Evolutionary conservation across 306 rosid genomes (phyloP), one percentile per base, ranked within the genome.

Genomic region (Pyrus betulifolia): DNA sequence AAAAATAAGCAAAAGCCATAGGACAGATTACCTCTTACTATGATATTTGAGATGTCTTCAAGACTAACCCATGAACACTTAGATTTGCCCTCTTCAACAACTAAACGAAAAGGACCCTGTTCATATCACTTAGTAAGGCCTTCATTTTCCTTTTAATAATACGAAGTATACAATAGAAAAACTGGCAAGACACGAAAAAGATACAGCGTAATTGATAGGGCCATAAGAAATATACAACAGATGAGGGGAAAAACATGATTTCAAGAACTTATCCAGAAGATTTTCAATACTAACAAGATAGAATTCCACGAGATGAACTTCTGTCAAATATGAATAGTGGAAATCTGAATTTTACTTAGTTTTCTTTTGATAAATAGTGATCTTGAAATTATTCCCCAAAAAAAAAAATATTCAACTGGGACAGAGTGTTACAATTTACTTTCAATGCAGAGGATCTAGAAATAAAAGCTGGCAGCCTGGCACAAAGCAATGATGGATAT

Each of bases 21-120:
- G 30, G 33, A 31, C 62, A 45, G 63, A n/a, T 79, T 89, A 95
- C 97, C 99, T 92, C 93, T 82, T 61, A 89, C 90, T 71, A 89
- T 84, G 83, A 85, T 83, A 86, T 87, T 92, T 83, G 97, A 92
- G 87, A 88, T 80, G 83, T 92, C 97, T 78, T 95, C 99, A 81
- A 95, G 96, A 88, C 89, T 95, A 72, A 92, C 93, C 97, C 99
- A 92, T 51, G 99, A 92, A 78, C 99, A 95, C 84, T 95, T 95
- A 45, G 97, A 89, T 80, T 92, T 95, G 17, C 99, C 99, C 87
- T 93, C 98, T 88, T 95, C 99, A 30, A 91, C 99, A 74, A 95
- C 99, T 73, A 95, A 90, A 57, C 97, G 90, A 57, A 90, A 95
- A 72, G 97, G 99, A 79, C 97, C 99, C 99, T 95, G 78, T 66